Base-by-base conservation (phyloP, 371 early-diverging fungal genomes). In the Choanephora cucurbitarum region DNA sequence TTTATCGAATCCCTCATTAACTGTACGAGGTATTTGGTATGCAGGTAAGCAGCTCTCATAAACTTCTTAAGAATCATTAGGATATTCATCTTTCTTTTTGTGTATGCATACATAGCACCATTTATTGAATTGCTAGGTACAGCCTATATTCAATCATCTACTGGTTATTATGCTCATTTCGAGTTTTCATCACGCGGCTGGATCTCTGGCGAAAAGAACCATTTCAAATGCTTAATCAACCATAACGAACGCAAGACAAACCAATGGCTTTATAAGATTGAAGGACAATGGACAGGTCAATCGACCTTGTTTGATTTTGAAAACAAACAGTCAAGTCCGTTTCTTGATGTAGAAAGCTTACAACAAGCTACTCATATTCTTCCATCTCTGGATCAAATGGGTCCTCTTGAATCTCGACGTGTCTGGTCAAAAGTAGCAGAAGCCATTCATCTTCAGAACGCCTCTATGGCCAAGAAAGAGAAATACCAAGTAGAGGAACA, bases 201-300 rank as follows among this genome's bases (percentile, higher is more conserved):
- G 84, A 83, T 91, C 53, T 82, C 84, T n/a, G 91, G 91, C 52
- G 88, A 85, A 55, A 88, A 86, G 57, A 86, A 91, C 52, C 79
- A 80, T 49, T 86, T 91, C 67, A 85, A 90, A 57, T 92, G 67
- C 47, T 50, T 57, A 57, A 37, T 72, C 34, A 55, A 80, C 44
- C 53, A 70, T 28, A 60, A 69, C 33, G 15, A 47, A 45, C 64
- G 43, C 10, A 53, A 49, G 10, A 44, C 65, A 18, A 76, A 77
- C 39, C 72, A 74, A 23, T 70, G 70, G 39, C 60, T 86, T 11
- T 89, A 76, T 55, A 73, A 76, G 24, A 74, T 88, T 6, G 77
- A 82, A 59, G 88, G 90, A 10, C 79, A 81, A 54, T 90, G 88
- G 88, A 84, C 81, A 21, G 84, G 72, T 21, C 63, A 80, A 48